These are phyloP conservation scores for Aspergillus ochraceus DNA, from an alignment of 2,329 filamentous ascomycete species.

Conservation along the genomic window DNA sequence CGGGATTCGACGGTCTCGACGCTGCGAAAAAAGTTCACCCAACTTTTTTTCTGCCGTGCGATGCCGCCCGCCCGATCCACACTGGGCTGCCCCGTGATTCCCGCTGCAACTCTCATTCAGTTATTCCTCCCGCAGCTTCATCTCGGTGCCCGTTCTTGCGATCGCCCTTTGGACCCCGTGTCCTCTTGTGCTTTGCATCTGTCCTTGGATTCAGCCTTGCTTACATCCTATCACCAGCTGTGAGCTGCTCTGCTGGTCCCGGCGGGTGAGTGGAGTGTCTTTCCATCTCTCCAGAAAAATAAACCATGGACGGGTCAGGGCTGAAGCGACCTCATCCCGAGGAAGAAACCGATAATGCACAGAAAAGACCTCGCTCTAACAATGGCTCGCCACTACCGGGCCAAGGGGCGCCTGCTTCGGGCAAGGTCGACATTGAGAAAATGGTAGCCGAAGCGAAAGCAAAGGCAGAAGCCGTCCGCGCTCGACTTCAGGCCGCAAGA, in stretches of 20 bases:
- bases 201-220: not conserved
- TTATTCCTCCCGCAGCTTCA: not conserved
- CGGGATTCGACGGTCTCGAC: conserved; percentile 30
- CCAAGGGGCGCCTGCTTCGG: conserved; percentile 33
- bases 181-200: not conserved
- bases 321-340: conserved; percentile 52
- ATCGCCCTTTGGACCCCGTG: not conserved
- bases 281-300: conserved; percentile 7
- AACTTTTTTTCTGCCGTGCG: conserved; percentile 41
- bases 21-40: conserved; percentile 33
- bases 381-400: conserved; percentile 49
- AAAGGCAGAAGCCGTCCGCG: conserved; percentile 51
- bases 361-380: conserved; percentile 52
- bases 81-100: conserved; percentile 16
- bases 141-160: not conserved
- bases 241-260: conserved; percentile 3
- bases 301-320: conserved; percentile 43
- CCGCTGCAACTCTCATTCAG: conserved; percentile 2
- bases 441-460: conserved; percentile 50
- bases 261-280: conserved; percentile 14
- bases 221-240: not conserved
- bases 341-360: conserved; percentile 45
- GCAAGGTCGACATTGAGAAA: conserved; percentile 47
- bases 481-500: conserved; percentile 43
- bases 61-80: conserved; percentile 30